A percentile compares a stretch with the other conserved stretches of the same genome.
These are phyloP conservation scores for Colletotrichum sp. DNA, from an alignment of 2,329 filamentous ascomycete species.

Conservation along the genomic window DNA sequence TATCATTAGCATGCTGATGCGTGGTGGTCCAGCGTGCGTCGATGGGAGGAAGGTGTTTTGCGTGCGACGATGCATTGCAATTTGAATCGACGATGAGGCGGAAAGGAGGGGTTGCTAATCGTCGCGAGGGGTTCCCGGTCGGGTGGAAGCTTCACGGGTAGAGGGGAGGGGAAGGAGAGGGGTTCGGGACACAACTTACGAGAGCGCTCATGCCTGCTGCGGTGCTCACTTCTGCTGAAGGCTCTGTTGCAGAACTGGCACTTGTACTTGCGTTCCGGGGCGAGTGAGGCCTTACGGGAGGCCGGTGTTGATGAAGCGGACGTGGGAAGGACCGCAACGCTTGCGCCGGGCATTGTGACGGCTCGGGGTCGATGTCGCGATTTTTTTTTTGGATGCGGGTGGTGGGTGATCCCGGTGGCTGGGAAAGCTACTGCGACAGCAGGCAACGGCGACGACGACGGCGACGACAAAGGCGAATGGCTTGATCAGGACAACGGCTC, in stretches of 20 bases:
- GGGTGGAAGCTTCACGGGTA: constrained; percentile 5
- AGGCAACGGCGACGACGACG: constrained; percentile 28
- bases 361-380: constrained; percentile 34
- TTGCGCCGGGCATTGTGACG: constrained; percentile 72
- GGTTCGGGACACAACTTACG: constrained; percentile 70
- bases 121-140: constrained; percentile 4
- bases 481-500: constrained; percentile 34
- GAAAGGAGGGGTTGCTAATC: not conserved
- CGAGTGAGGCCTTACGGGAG: constrained; percentile 76
- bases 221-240: constrained; percentile 96
- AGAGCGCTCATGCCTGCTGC: constrained; percentile 95
- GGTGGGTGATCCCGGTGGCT: constrained; percentile 21
- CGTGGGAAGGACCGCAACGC: constrained; percentile 68
- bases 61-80: not conserved
- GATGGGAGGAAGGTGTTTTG: not conserved
- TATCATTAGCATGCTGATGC: constrained; percentile 28
- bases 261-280: constrained; percentile 98
- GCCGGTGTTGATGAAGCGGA: constrained; percentile 71
- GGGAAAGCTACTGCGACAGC: constrained; percentile 1
- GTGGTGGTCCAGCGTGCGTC: not conserved
- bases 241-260: constrained; percentile 98
- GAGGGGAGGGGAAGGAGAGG: constrained; percentile 10
- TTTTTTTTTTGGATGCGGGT: constrained; percentile 24
- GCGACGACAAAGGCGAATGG: constrained; percentile 27
- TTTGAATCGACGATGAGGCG: not conserved